These are phyloP conservation scores for Capsicum baccatum DNA, from an alignment of 257 asterid genomes.

Conservation along the genomic window DNA sequence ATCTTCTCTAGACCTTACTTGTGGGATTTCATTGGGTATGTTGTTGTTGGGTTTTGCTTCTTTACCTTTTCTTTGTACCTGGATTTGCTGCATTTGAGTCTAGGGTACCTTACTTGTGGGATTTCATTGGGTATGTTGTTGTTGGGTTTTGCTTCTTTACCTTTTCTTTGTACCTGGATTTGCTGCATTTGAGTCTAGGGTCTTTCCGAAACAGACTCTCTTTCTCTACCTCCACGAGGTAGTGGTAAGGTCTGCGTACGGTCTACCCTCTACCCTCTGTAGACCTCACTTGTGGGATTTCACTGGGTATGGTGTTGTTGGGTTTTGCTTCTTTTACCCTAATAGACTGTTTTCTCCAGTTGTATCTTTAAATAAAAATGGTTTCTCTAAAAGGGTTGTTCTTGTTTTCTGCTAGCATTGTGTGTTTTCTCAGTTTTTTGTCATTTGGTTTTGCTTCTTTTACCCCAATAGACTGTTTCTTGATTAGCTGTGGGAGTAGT, in stretches of 20 bases:
- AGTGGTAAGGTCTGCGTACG: no score
- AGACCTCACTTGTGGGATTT: constrained; percentile 2
- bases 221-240: no score
- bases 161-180: no score
- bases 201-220: no score
- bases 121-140: neutral
- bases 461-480: constrained; percentile 41
- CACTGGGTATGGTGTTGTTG: constrained; percentile 22
- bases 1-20: no score
- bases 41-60: no score
- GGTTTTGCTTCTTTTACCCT: constrained; percentile 34
- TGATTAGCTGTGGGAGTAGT: constrained; percentile 45
- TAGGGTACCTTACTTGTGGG: no score
- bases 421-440: constrained; percentile 28
- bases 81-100: no score
- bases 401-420: constrained; percentile 22
- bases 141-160: constrained; percentile 32
- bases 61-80: no score
- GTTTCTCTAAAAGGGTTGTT: neutral
- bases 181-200: no score
- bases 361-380: neutral
- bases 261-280: no score
- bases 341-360: constrained; percentile 29
- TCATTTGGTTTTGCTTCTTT: constrained; percentile 37
- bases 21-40: no score